Conservation (phyloP, 1,139 yeast species). For the Magnusiomyces suaveolens region DNA sequence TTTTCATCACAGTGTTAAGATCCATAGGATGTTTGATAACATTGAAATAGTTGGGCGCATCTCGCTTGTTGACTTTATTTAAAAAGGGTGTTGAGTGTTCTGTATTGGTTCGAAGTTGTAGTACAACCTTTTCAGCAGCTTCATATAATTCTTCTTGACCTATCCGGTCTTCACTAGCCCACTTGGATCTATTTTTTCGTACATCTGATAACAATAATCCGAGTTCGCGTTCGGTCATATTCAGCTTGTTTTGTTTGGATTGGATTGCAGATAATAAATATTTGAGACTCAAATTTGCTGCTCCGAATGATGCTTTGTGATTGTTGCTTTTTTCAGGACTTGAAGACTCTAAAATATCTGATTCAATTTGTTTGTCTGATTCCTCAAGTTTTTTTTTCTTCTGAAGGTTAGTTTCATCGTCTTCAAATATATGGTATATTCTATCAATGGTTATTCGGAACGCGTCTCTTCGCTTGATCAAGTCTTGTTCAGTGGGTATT, state of each 20-base stretch:
- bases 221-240: conserved; percentile 75
- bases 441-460: conserved; percentile 17
- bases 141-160: conserved; percentile 98
- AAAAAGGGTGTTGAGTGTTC: conserved; percentile 95
- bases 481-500: conserved; percentile 18
- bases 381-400: conserved; percentile 73
- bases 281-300: conserved; percentile 67
- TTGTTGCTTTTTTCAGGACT: conserved; percentile 15
- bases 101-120: conserved; percentile 82
- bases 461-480: conserved; percentile 16
- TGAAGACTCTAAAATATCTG: conserved; percentile 21
- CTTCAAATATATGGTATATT: conserved; percentile 76
- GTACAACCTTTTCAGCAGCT: conserved; percentile 90
- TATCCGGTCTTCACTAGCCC: conserved; percentile 89
- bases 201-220: conserved; percentile 84
- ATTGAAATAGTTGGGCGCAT: conserved; percentile 91
- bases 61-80: conserved; percentile 89
- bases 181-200: conserved; percentile 86
- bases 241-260: conserved; percentile 60
- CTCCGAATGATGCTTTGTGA: conserved; percentile 51
- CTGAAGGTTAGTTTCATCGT: conserved; percentile 66
- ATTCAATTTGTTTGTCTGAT: conserved; percentile 62
- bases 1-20: conserved; percentile 84
- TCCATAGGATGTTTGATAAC: conserved; percentile 95
- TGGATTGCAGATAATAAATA: conserved; percentile 74